Evolutionary conservation across 805 yeast species (phyloP).

Genomic region (Debaryomyces prosopidis): DNA sequence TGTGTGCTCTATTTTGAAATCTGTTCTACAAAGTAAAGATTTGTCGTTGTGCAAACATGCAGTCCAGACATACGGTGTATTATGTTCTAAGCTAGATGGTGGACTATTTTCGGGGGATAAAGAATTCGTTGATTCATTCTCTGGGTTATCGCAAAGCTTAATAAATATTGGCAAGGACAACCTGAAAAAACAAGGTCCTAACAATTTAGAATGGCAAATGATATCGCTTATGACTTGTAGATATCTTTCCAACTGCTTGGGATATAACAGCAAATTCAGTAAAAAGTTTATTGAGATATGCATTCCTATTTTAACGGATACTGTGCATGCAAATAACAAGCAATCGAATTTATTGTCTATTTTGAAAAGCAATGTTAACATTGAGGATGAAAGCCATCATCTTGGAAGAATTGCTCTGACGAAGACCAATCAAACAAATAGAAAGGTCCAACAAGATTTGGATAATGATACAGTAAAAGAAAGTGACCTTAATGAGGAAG

Average conservation of each 20-base stretch:
- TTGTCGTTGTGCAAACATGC: conserved; percentile 57
- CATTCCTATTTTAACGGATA: conserved; percentile 38
- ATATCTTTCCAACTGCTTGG: conserved; percentile 38
- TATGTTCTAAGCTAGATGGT: conserved; percentile 54
- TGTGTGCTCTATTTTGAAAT: conserved; percentile 58
- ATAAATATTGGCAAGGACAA: conserved; percentile 15
- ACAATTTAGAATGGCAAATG: conserved; percentile 46
- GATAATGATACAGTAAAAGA: conserved; percentile 37
- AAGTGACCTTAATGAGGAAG: conserved; percentile 46
- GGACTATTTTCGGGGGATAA: conserved; percentile 67
- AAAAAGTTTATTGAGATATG: conserved; percentile 30
- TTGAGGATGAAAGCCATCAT: conserved; percentile 22
- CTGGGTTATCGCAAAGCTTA: conserved; percentile 23
- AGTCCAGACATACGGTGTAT: conserved; percentile 45
- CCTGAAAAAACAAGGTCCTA: conserved; percentile 20
- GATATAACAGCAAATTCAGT: conserved; percentile 30
- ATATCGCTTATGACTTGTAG: conserved; percentile 42
- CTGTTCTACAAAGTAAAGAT: conserved; percentile 58
- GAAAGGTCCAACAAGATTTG: conserved; percentile 18
- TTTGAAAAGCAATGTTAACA: conserved; percentile 26
- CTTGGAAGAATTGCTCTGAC: conserved; percentile 29
- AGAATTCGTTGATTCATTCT: conserved; percentile 51
- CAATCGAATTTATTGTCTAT: conserved; percentile 20
- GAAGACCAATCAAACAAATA: conserved; percentile 12
- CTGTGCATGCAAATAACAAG: conserved; percentile 25